Base-by-base conservation (phyloP, 2,329 filamentous ascomycete genomes). In the Davidsoniella eucalypti region DNA sequence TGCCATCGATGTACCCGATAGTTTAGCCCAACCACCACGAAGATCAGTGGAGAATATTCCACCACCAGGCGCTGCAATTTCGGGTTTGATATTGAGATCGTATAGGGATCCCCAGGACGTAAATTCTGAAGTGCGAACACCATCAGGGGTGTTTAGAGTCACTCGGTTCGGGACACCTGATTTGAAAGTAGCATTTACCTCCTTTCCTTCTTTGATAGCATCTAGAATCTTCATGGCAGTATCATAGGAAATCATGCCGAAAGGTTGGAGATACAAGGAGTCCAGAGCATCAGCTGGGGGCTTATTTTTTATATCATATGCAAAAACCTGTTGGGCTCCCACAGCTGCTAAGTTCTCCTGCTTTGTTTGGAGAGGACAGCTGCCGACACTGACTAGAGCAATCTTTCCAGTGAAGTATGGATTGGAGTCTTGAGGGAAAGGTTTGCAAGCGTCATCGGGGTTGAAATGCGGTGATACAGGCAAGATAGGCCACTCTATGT, bases 1-100 rank as follows among this genome's bases (percentile, higher is more conserved):
- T 1, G 72, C 68, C 73, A 78, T 76, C 1, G 71, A 75, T 0
- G 75, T 77, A 43, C 74, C 75, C 40, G 65, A 69, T 49, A 71
- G 61, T 5, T 69, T 61, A 12, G 65, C 65, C 54, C 72, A 77
- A 8, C 52, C 55, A 21, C 2, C 9, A 9, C 2, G 1, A 33
- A 67, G 64, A 41, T 67, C 68, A 1, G 72, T 75, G 40, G 69
- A 73, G 49, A 71, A 62, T 42, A 76, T 72, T 26, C 66, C 61
- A 46, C 66, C 66, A 9, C 72, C 71, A 1, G 71, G 71, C 0
- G 69, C 66, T 10, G 67, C 65, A 46, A 75, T 60, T 44, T 75
- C 67, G 4, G 72, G 71, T 55, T 72, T 73, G 47, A 73, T 61
- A 23, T 68, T 60, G 2, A 73, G 61, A 49, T 75, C 71, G 54